A percentile compares a stretch with the other conserved stretches of the same genome.
Evolutionary conservation across 2,329 filamentous ascomycete genomes (phyloP).

Genomic region (Ascochyta viciae-villosae): DNA sequence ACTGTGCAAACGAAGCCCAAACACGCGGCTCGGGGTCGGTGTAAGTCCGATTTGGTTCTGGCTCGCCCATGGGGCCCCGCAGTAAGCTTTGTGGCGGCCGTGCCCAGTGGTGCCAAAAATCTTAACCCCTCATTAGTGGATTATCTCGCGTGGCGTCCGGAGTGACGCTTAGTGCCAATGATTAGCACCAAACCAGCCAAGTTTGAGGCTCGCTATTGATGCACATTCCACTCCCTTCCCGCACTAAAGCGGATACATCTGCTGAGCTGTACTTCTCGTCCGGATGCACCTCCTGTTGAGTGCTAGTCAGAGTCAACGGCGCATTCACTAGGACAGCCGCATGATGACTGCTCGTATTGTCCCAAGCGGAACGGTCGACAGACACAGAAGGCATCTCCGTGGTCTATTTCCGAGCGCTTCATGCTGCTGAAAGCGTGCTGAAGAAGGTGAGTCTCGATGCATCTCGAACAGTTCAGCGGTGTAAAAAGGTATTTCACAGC

Average conservation of each 20-base stretch:
- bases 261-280: background rate
- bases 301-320: conserved; percentile 8
- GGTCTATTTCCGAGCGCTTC: background rate
- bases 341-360: background rate
- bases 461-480: background rate
- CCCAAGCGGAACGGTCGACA: background rate
- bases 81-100: conserved; percentile 23
- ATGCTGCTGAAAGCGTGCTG: background rate
- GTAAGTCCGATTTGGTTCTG: conserved; percentile 7
- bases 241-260: conserved; percentile 4
- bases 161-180: background rate
- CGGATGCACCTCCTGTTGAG: conserved; percentile 15
- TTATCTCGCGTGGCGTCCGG: background rate
- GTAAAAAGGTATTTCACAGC: background rate
- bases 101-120: conserved; percentile 14
- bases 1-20: conserved; percentile 2
- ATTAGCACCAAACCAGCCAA: conserved; percentile 3
- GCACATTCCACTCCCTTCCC: conserved; percentile 3
- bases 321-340: background rate
- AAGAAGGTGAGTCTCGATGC: background rate
- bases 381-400: conserved; percentile 3
- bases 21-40: conserved; percentile 11
- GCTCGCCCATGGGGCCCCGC: conserved; percentile 30
- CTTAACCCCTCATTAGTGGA: conserved; percentile 20
- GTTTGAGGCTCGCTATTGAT: conserved; percentile 17